Base-by-base conservation (phyloP, 257 asterid species). In the Solanum stenotomum region DNA sequence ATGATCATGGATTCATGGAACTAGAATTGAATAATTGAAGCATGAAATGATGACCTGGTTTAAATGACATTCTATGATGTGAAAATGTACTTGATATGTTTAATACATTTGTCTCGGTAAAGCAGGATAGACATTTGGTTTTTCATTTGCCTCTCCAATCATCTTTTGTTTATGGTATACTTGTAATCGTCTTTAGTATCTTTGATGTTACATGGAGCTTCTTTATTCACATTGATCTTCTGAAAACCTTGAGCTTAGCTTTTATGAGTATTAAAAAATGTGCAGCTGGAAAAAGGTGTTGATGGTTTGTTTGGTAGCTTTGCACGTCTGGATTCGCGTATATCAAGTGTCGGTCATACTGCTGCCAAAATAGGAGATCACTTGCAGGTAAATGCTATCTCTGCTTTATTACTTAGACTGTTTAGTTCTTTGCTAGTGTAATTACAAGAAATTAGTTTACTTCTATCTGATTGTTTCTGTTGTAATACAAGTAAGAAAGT, bases 331-430 rank as follows among this genome's bases (percentile, higher is more conserved):
- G 99, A 97, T 95, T 92, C 98, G 5, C 99, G 99, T 34, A 97
- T 97, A 90, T 97, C 99, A 38, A 95, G 99, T 91, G 99, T 96
- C 87, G 99, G 99, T 38, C 99, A 97, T 94, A 97, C 99, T 87
- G 99, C 99, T 77, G 99, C 99, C 63, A 97, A 97, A 94, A 97
- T 97, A 25, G 99, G 99, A 56, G 99, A 97, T 92, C 99, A 95
- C 91, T 92, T 97, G 84, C 99, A 96, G 98, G 99, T 97, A 46
- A 81, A 29, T 49, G 16, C 6, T 29, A 49, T 29, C 29, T 29
- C 29, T 8, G n/a, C 37, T 16, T 59, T 22, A 25, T 42, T 70
- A 46, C 10, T 18, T 46, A 8, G 20, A 49, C 29, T 20, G 34
- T 35, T 83, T 70, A 87, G 38, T 83, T 56, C 52, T 56, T 31